Evolutionary conservation across 148 eudicot species (phyloP).

Genomic region (Cornus controversa): DNA sequence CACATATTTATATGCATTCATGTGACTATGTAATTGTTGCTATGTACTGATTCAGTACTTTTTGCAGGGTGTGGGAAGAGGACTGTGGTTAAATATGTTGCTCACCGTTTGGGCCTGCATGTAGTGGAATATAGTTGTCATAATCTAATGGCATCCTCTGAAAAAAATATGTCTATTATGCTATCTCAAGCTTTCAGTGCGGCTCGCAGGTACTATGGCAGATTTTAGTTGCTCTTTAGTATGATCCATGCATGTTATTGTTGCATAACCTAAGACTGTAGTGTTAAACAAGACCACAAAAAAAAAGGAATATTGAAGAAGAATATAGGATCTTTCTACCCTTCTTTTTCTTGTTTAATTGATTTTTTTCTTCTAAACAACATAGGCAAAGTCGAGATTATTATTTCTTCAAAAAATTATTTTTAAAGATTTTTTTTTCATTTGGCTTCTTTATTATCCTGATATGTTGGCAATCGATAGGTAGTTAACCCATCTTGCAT

Average conservation of each 20-base stretch:
- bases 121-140: conserved; percentile 90
- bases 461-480: no score
- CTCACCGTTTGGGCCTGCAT: conserved; percentile 83
- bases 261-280: not conserved
- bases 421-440: no score
- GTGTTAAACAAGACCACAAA: not conserved
- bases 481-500: no score
- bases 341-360: not conserved
- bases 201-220: conserved; percentile 63
- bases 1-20: not conserved
- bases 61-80: conserved; percentile 88
- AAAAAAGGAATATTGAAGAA: no score
- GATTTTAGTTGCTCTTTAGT: no score
- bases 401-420: not conserved
- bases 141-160: conserved; percentile 67
- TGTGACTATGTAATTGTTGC: conserved; percentile 13
- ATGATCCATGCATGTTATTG: not conserved
- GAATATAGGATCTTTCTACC: not conserved
- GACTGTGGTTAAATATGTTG: conserved; percentile 80
- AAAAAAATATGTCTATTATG: conserved; percentile 61
- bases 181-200: conserved; percentile 75
- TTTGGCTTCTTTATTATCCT: not conserved
- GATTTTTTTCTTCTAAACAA: conserved; percentile 1
- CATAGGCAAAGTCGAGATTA: not conserved
- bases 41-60: conserved; percentile 25